Evolutionary conservation across 495 filamentous ascomycete species (phyloP).

Genomic region (Daldinia grandis): DNA sequence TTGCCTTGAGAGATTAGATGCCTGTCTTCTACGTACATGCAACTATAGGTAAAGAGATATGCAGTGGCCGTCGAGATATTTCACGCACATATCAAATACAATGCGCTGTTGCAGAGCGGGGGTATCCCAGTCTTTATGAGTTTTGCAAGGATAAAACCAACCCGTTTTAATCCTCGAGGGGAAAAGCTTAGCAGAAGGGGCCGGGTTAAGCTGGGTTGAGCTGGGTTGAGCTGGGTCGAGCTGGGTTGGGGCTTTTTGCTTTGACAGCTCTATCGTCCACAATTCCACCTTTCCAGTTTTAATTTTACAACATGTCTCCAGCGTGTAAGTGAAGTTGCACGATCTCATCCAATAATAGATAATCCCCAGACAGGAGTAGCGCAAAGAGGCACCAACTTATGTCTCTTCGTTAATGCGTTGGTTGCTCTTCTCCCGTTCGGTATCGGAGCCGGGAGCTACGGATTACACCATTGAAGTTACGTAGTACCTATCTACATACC

Average conservation of each 20-base stretch:
- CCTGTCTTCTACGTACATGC: neutral
- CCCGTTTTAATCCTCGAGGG: neutral
- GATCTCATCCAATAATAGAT: neutral
- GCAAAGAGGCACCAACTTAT: neutral
- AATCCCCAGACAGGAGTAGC: constrained; percentile 1
- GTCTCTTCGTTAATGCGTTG: neutral
- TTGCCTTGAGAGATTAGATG: no score
- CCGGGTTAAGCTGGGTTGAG: neutral
- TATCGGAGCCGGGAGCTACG: neutral
- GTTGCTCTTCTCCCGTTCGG: neutral
- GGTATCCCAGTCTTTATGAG: constrained; percentile 1
- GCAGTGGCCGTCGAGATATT: neutral
- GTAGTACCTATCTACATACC: neutral
- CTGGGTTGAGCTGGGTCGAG: neutral
- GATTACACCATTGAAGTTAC: neutral
- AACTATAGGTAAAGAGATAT: neutral
- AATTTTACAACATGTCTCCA: neutral
- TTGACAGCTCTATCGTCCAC: constrained; percentile 2
- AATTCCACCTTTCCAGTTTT: neutral
- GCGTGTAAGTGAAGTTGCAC: neutral
- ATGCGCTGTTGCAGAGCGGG: neutral
- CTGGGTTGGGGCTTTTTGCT: neutral
- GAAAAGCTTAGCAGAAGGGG: neutral
- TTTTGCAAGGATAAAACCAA: neutral
- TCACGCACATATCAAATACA: neutral